Base-by-base conservation (phyloP, 2,329 filamentous ascomycete genomes). In the Byssochlamys sp. region DNA sequence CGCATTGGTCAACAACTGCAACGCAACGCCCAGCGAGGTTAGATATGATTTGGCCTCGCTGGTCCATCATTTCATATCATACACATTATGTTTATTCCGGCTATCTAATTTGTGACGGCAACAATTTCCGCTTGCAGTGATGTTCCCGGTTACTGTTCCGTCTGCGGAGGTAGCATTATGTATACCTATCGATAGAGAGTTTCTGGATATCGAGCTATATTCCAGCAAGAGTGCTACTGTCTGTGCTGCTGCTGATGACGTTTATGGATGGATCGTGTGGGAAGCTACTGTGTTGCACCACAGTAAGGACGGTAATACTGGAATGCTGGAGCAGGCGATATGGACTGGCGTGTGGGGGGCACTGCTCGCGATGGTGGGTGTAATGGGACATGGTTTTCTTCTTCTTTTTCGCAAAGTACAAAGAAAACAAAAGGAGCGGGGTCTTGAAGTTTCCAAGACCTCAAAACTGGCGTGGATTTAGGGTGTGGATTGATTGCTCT, bases 1-100 rank as follows among this genome's bases (percentile, higher is more conserved):
- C 79, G 82, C 58, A 85, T 86, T 61, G 74, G 80, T 52, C 67
- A 79, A 57, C 73, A 78, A 57, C 59, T 73, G 57, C 67, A 70
- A 33, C 70, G 70, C 55, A 66, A 63, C 52, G 52, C 45, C 28
- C 63, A 62, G 55, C 62, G 64, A 50, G 61, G 59, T 52, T 66
- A 62, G 59, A 54, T 31, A 49, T 31, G 31, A 19, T 35, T 27
- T 55, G 33, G 26, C 45, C 54, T 54, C 25, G 31, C 35, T 29
- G 7, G 51, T n/a, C 14, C 12, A 19, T 52, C 19, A 10, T 35
- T 53, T 28, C 29, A 4, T 39, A 39, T 24, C 24, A 19, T 19
- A 19, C 19, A n/a, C 39, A 14, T 27, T 55, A 7, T 19, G 25
- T 49, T 27, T 29, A 49, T 48, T 50, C 14, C 28, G 33, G 54